These are phyloP conservation scores for Sclerotinia sclerotiorum DNA, from an alignment of 2,329 filamentous ascomycete species.

Conservation along the genomic window DNA sequence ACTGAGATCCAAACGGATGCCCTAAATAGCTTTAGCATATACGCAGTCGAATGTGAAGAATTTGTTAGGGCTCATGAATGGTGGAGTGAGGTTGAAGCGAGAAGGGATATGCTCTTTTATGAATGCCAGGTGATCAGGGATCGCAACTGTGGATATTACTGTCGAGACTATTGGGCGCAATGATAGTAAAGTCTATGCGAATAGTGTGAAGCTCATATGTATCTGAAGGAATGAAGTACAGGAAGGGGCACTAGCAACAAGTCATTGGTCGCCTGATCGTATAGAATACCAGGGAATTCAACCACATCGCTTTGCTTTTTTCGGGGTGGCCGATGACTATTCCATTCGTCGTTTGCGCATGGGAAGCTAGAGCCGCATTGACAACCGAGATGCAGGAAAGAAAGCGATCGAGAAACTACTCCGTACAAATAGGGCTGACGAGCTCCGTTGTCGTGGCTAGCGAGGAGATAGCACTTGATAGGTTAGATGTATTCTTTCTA, in stretches of 20 bases:
- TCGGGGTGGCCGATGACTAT: conserved; percentile 34
- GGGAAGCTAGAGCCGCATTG: too few relatives aligned
- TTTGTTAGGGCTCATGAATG: not conserved
- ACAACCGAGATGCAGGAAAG: not conserved
- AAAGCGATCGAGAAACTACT: not conserved
- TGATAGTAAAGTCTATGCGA: conserved; percentile 3
- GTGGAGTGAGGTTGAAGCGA: conserved; percentile 4
- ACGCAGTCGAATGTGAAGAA: conserved; percentile 2
- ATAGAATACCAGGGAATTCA: conserved; percentile 45
- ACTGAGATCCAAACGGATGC: conserved; percentile 10
- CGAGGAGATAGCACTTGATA: not conserved
- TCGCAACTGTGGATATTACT: not conserved
- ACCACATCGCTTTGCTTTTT: conserved; percentile 31
- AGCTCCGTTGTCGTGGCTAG: not conserved
- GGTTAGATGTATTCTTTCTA: not conserved
- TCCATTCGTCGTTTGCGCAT: conserved; percentile 35
- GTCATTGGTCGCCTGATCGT: conserved; percentile 43
- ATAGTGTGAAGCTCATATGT: conserved; percentile 2
- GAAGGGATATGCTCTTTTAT: not conserved
- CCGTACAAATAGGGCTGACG: not conserved
- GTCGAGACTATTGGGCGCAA: not conserved
- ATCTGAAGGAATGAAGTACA: conserved; percentile 17
- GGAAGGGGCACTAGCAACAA: conserved; percentile 42
- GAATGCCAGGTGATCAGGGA: not conserved
- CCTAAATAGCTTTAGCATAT: not conserved